Evolutionary conservation across 2,329 filamentous ascomycete species (phyloP).

Genomic region (Fusarium sp.): DNA sequence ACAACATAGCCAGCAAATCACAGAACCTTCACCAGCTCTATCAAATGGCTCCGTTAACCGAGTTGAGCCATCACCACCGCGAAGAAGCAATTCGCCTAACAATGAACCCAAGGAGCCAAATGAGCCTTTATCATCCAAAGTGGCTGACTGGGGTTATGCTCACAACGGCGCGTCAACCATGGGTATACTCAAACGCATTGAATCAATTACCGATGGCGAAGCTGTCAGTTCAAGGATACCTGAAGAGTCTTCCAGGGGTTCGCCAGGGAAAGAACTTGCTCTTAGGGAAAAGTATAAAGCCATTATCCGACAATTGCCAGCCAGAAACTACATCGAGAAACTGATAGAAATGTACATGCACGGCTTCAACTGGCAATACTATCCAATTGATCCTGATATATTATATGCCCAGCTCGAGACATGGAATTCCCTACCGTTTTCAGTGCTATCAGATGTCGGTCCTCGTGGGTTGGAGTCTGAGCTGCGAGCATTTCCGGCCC

Average conservation of each 20-base stretch:
- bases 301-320: conserved; percentile 69
- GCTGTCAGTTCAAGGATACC: conserved; percentile 26
- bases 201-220: conserved; percentile 56
- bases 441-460: conserved; percentile 62
- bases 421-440: conserved; percentile 69
- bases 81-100: conserved; percentile 4
- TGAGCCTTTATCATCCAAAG: conserved; percentile 57
- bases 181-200: conserved; percentile 67
- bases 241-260: not conserved
- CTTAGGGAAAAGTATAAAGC: conserved; percentile 70
- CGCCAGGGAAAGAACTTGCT: conserved; percentile 53
- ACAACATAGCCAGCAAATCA: conserved; percentile 4
- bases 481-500: conserved; percentile 68
- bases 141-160: conserved; percentile 68
- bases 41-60: conserved; percentile 1
- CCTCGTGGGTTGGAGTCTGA: conserved; percentile 65
- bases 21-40: not conserved
- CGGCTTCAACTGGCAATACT: conserved; percentile 73
- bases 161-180: conserved; percentile 65
- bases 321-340: conserved; percentile 66
- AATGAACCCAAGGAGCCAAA: conserved; percentile 46
- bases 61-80: not conserved
- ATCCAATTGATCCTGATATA: conserved; percentile 65
- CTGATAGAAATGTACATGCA: conserved; percentile 67
- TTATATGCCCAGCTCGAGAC: conserved; percentile 65